Evolutionary conservation across 1,284 basidiomycete species (phyloP), one percentile per base, ranked within the genome.

Genomic region (Cryptococcus floricola): DNA sequence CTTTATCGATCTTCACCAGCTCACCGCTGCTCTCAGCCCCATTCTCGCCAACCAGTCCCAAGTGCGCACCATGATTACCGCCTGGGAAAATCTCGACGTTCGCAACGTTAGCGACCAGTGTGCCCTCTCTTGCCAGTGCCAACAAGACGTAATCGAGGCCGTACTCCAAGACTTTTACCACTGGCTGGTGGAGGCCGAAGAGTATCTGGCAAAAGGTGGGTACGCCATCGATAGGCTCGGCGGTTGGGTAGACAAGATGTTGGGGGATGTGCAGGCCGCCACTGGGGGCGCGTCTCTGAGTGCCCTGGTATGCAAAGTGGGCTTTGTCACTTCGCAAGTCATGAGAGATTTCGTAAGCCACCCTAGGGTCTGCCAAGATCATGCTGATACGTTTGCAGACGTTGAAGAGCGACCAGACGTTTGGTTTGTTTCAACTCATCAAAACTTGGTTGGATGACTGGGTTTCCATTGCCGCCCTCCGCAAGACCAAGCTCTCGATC

Each of bases 401-500:
- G 1, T 59, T 74, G 19, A 67, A 62, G 45, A 67, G 62, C 23
- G 70, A 70, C 50, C 59, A 67, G 18, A 59, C 66, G 2, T 74
- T 74, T 47, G 71, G 73, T 5, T 54, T 61, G 27, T 74, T 74
- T 61, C 74, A 74, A 53, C 64, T 76, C 6, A 34, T 76, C 60
- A 76, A 76, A 54, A 71, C 70, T 3, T 74, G 68, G 67, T 62
- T 71, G 42, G 74, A 74, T 57, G 74, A 76, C 53, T 74, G 67
- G 49, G 61, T 73, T 37, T 56, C 64, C 18, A 59, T 76, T 42
- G 49, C 59, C 16, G 61, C 64, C 12, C 50, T 66, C 13, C 70
- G 72, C 28, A 65, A 65, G 39, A 61, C 61, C 14, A 65, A 62
- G 7, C 61, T 70, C 14, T 65, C 61, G 7, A 34, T 48, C 27